Evolutionary conservation across 495 filamentous ascomycete genomes (phyloP), one percentile per base, ranked within the genome.

Genomic region (Aspergillus ellipticus): DNA sequence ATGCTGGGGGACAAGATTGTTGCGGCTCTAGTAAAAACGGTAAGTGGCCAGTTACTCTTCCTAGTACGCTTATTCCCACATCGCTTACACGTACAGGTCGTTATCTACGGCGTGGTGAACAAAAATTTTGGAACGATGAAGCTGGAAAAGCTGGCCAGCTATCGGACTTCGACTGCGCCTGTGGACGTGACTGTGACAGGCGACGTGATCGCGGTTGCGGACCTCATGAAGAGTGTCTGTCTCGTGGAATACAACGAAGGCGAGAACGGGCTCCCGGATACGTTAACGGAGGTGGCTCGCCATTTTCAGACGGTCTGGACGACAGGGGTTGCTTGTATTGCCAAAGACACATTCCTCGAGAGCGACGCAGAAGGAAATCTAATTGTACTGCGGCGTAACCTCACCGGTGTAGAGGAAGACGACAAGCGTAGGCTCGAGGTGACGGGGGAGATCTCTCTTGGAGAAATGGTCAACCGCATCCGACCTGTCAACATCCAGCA

Each of bases 401-500:
- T 74, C 1, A 74, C 83, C 10, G 90, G 89, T 1, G 85, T 91
- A 1, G 90, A 85, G 4, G 78, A 76, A 2, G 86, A 93, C 20
- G 91, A 97, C 57, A 77, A 77, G 53, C 79, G 79, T 22, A 76
- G 84, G n/a, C 67, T 97, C 58, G 76, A 88, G 31, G 74, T 91
- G 0, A 90, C 83, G 3, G 84, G 85, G 41, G 92, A 97, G 72
- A 83, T 97, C 20, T 82, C 84, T 31, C 67, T 99, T 20, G 92
- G 94, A 1, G 93, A 97, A 66, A 88, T 91, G 85, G 90, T 97
- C 37, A 97, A 97, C 59, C 80, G 83, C 22, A 96, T 98, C 31
- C 72, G 83, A 20, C 74, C 76, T 6, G 76, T 85, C 19, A 70
- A 81, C 56, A 72, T 77, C 24, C 72, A 76, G n/a, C 83, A 92